Conservation (phyloP, 108 stramenopile genomes). For the Mediolabrus comicus region DNA sequence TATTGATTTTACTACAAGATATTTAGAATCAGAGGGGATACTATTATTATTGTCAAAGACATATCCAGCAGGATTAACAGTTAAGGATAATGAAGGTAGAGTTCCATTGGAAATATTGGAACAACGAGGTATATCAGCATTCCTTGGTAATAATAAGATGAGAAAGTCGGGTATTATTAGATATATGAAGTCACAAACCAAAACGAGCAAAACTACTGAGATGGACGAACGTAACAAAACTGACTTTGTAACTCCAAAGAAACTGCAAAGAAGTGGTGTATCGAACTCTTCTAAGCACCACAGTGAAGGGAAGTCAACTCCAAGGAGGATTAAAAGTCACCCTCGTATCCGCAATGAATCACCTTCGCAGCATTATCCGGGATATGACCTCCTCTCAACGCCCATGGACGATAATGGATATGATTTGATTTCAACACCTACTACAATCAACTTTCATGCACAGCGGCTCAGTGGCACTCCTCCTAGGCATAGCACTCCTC, state of each 20-base stretch:
- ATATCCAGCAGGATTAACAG: slow-evolving; percentile 8
- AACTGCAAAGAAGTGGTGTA: not conserved
- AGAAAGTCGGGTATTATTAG: slow-evolving; percentile 9
- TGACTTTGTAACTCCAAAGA: not conserved
- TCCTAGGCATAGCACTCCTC: no score
- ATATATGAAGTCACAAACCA: slow-evolving; percentile 10
- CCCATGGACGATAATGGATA: not conserved
- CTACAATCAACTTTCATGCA: not conserved
- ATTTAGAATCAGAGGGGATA: slow-evolving; percentile 8
- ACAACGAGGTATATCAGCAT: not conserved
- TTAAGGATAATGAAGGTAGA: slow-evolving; percentile 8
- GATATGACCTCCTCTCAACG: not conserved
- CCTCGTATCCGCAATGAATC: not conserved
- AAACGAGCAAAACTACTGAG: not conserved
- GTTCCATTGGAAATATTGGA: slow-evolving; percentile 22
- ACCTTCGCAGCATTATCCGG: not conserved
- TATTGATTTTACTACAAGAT: slow-evolving; percentile 8
- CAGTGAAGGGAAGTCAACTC: not conserved
- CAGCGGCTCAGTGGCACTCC: not conserved
- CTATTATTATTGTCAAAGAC: slow-evolving; percentile 9
- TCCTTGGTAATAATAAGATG: not conserved
- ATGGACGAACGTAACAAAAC: not conserved
- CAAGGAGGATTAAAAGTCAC: not conserved
- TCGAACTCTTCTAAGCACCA: not conserved
- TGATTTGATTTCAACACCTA: not conserved